Conservation (phyloP, 176 grass and related monocot species). For the Carex myosuroides region DNA sequence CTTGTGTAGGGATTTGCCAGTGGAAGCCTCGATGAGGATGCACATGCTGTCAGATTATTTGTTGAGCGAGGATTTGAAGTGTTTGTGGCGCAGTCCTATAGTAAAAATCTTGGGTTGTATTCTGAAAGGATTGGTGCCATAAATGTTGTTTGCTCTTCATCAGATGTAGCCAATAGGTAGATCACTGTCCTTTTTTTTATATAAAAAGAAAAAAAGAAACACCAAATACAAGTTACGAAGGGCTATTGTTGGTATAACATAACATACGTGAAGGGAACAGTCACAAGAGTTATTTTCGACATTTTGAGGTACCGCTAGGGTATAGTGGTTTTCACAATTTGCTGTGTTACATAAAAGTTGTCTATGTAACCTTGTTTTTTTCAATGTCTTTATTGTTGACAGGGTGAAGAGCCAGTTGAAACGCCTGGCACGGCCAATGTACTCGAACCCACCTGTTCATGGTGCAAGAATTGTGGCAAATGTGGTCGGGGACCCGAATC, state of each 20-base stretch:
- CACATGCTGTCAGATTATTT: constrained; percentile 83
- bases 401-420: constrained; percentile 99
- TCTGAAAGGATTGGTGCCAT: constrained; percentile 92
- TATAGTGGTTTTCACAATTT: neutral
- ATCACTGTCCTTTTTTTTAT: neutral
- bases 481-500: constrained; percentile 70
- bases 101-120: constrained; percentile 94
- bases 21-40: constrained; percentile 96
- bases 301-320: neutral
- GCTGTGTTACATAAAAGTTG: neutral
- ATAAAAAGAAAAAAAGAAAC: no score
- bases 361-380: neutral
- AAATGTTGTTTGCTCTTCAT: constrained; percentile 75
- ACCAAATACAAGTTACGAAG: neutral
- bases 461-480: constrained; percentile 89
- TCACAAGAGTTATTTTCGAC: neutral
- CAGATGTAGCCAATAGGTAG: constrained; percentile 68
- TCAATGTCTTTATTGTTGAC: neutral
- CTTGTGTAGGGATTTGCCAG: constrained; percentile 79
- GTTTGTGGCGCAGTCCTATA: constrained; percentile 92
- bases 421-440: constrained; percentile 87
- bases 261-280: neutral
- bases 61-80: constrained; percentile 84
- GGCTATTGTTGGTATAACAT: neutral
- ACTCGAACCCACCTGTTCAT: constrained; percentile 85